A percentile compares a stretch with the other conserved stretches of the same genome.
Conservation (phyloP, 176 grass and related monocot genomes). For the Hyparrhenia diplandra region DNA sequence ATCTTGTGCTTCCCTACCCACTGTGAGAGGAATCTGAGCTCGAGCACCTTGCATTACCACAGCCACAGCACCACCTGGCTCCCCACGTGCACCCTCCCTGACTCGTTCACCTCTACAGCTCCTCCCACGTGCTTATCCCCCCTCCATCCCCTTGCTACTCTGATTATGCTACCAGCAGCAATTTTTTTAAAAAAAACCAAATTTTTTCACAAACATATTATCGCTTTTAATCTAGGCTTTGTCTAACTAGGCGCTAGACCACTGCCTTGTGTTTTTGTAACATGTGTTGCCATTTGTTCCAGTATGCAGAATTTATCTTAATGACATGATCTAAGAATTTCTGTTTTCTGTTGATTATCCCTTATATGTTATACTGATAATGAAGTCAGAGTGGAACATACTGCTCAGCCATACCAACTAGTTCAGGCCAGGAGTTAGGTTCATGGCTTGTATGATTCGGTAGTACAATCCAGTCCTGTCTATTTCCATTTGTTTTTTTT, state of each 20-base stretch:
- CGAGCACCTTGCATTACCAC: background rate
- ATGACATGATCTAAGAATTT: no score
- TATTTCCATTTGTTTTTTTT: no score
- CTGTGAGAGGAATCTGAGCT: background rate
- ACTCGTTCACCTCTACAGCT: background rate
- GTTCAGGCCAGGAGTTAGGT: background rate
- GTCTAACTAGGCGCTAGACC: background rate
- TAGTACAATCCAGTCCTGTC: background rate
- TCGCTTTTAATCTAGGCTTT: background rate
- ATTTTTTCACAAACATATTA: background rate
- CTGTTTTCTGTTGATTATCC: slow-evolving; percentile 3
- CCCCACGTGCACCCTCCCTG: background rate
- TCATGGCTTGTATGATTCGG: background rate
- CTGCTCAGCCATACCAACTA: background rate
- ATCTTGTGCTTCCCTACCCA: background rate
- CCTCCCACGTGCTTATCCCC: background rate
- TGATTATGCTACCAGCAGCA: background rate
- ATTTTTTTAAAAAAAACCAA: no score
- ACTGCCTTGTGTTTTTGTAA: background rate
- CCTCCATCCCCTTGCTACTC: background rate
- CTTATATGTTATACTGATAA: slow-evolving; percentile 9
- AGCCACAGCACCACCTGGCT: no score
- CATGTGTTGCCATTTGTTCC: background rate
- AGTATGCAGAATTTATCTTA: no score
- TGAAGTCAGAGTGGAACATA: background rate